Percentiles rank a stretch among this genome's conserved stretches.
Conservation (phyloP, 208 protist species). For the Leishmania guyanensis region DNA sequence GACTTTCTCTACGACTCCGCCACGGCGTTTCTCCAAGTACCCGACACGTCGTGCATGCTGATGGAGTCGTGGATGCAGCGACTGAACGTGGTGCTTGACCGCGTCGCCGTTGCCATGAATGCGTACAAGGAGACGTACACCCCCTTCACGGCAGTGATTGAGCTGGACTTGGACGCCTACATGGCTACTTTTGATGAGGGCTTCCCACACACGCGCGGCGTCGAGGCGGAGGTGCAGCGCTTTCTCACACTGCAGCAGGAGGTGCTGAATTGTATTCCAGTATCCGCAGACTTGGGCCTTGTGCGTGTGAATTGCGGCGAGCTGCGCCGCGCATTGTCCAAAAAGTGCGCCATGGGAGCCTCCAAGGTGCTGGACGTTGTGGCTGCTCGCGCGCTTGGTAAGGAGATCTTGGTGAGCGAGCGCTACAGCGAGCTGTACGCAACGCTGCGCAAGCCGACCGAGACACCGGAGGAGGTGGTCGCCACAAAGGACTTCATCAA, state of each 20-base stretch:
- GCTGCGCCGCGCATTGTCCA: constrained; percentile 65
- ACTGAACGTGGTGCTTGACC: constrained; percentile 57
- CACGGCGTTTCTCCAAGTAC: constrained; percentile 69
- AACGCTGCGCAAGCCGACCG: constrained; percentile 63
- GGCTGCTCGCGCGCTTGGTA: constrained; percentile 66
- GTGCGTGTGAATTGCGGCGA: constrained; percentile 84
- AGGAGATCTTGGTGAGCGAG: constrained; percentile 69
- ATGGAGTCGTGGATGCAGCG: constrained; percentile 59
- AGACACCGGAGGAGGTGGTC: constrained; percentile 91
- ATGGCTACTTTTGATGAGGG: constrained; percentile 71
- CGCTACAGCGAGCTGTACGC: constrained; percentile 74
- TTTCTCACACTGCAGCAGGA: constrained; percentile 59
- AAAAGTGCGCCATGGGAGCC: constrained; percentile 75
- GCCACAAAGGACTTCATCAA: constrained; percentile 91
- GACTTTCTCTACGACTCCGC: constrained; percentile 90
- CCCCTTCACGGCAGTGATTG: constrained; percentile 71
- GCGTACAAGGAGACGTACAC: constrained; percentile 78
- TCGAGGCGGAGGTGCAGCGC: constrained; percentile 79
- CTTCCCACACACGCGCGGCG: constrained; percentile 65
- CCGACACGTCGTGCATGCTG: constrained; percentile 49
- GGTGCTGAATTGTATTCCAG: constrained; percentile 69
- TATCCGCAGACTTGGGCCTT: constrained; percentile 68
- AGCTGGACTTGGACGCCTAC: constrained; percentile 77
- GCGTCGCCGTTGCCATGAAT: constrained; percentile 51
- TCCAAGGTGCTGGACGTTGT: constrained; percentile 75